Evolutionary conservation across 495 filamentous ascomycete genomes (phyloP), one percentile per base, ranked within the genome.

Genomic region (Penicillium goetzii): DNA sequence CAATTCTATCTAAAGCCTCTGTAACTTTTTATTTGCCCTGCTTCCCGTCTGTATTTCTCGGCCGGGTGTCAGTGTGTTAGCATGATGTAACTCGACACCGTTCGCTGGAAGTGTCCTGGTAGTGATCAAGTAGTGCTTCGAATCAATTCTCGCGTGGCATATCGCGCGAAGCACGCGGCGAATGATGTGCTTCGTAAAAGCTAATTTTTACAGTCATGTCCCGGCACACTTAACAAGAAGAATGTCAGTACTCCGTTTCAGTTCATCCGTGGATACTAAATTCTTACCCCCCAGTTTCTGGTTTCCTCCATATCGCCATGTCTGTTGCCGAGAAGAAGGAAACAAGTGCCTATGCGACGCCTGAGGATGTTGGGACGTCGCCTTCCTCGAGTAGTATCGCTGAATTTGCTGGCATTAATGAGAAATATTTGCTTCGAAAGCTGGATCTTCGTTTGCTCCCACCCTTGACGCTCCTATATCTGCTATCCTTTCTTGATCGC

Each of bases 401-500:
- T 21, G 70, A 72, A 23, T 63, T 59, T 14, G 58, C 66, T 17
- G 68, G 62, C 0, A 80, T 88, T 57, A 84, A 89, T 50, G 89
- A 92, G 74, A 84, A 81, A 52, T 74, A 82, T 0, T 66, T 92
- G 21, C 70, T 92, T 7, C 78, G 88, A 26, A 92, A 89, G 68
- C 70, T 92, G 4, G 90, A 92, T 68, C 68, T 75, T 52, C 78
- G 80, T 41, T 74, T 92, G 2, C 72, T 93, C 1, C 90, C 90
- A 7, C 85, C 87, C 0, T 76, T 92, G 28, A 88, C 87, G 1
- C 69, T 92, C 2, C 72, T 93, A 21, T 93, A 91, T 68, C 76
- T 92, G 17, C 74, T 92, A 5, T 91, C 88, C 5, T 92, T 93
- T 60, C 75, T 93, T 21, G 89, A 92, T 67, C 81, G 90, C 56